phyloP scores from a whole-genome alignment of 192 early-diverging fungal genomes.

The Umbelopsis vinacea region DNA sequence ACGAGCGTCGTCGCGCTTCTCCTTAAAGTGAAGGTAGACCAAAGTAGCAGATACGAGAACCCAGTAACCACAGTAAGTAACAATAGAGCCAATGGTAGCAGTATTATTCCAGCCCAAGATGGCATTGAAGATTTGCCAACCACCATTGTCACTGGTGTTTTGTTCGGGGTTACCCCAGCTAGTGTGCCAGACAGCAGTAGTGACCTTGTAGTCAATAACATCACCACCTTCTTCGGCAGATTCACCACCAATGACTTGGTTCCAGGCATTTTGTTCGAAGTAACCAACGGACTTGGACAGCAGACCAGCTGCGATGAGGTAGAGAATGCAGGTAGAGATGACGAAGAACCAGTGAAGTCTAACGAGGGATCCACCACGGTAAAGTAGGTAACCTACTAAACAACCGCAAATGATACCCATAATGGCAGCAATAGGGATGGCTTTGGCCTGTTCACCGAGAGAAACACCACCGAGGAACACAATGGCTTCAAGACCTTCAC shows the following conservation, averaged over 20 bases:
- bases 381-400: slow-evolving; percentile 76
- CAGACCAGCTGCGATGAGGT: slow-evolving; percentile 84
- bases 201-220: slow-evolving; percentile 43
- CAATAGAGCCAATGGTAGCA: slow-evolving; percentile 74
- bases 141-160: slow-evolving; percentile 50
- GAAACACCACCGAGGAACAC: slow-evolving; percentile 82
- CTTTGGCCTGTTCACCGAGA: slow-evolving; percentile 43
- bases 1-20: slow-evolving; percentile 25
- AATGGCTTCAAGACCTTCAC: slow-evolving; percentile 90
- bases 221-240: slow-evolving; percentile 59
- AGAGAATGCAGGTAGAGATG: slow-evolving; percentile 69
- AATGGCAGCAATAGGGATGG: slow-evolving; percentile 84
- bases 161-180: slow-evolving; percentile 55
- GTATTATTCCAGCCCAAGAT: slow-evolving; percentile 76
- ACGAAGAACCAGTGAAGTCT: slow-evolving; percentile 82
- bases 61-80: slow-evolving; percentile 87
- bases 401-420: slow-evolving; percentile 69
- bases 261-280: slow-evolving; percentile 72
- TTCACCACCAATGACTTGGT: slow-evolving; percentile 65
- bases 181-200: slow-evolving; percentile 41
- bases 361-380: slow-evolving; percentile 68
- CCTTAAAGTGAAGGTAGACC: slow-evolving; percentile 49
- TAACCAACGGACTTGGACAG: slow-evolving; percentile 68
- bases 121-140: slow-evolving; percentile 76
- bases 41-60: slow-evolving; percentile 53